These are phyloP conservation scores for Plasmodiophora brassicae DNA, from an alignment of 208 protist genomes.

Conservation along the genomic window DNA sequence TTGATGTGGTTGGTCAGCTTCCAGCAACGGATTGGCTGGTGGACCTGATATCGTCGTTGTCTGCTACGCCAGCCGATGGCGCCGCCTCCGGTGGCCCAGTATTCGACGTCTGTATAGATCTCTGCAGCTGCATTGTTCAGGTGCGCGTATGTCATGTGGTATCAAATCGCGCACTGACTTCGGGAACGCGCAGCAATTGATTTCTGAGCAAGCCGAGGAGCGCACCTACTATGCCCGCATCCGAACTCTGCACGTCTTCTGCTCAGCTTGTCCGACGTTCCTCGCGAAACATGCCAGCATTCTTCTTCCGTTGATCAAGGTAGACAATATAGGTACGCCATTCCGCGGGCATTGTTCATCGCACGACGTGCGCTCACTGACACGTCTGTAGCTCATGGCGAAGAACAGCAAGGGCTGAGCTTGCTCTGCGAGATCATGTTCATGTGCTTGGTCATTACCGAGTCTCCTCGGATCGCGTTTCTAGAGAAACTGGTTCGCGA, in stretches of 20 bases:
- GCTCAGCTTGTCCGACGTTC: background rate
- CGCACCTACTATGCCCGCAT: background rate
- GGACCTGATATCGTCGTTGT: background rate
- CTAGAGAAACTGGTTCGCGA: background rate
- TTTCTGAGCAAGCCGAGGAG: background rate
- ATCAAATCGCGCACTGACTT: background rate
- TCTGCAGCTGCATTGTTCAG: constrained; percentile 12
- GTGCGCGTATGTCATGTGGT: background rate
- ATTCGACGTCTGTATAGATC: background rate
- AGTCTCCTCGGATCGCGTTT: background rate
- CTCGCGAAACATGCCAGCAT: background rate
- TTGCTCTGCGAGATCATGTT: background rate
- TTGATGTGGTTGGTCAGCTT: background rate
- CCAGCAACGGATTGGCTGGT: background rate
- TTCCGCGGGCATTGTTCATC: background rate
- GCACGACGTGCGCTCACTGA: background rate
- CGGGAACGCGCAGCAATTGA: background rate
- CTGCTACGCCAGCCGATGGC: background rate
- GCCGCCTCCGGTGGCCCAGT: background rate
- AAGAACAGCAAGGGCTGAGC: background rate
- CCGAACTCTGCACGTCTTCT: constrained; percentile 17
- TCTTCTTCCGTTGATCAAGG: background rate
- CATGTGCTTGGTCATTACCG: background rate
- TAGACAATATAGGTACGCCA: background rate
- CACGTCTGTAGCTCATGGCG: background rate